These are phyloP conservation scores for Yueomyces sp. DNA, from an alignment of 805 yeast genomes.

Conservation along the genomic window DNA sequence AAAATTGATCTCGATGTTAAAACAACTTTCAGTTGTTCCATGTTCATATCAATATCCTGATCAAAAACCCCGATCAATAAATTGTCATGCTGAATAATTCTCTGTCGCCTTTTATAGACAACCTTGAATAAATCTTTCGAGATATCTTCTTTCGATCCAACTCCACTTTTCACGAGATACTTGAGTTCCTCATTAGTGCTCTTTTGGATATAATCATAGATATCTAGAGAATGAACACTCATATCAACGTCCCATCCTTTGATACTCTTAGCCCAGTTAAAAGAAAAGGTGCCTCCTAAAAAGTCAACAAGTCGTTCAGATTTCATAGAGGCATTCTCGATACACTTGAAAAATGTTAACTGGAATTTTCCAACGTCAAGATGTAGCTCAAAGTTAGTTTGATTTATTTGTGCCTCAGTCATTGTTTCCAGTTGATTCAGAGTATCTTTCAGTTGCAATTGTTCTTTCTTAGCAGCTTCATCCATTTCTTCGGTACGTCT, in stretches of 20 bases:
- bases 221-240: slow-evolving; percentile 45
- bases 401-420: slow-evolving; percentile 34
- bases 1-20: slow-evolving; percentile 67
- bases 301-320: slow-evolving; percentile 63
- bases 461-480: slow-evolving; percentile 10
- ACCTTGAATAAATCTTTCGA: slow-evolving; percentile 44
- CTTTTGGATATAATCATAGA: slow-evolving; percentile 64
- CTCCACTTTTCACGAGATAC: slow-evolving; percentile 48
- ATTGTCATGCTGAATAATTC: slow-evolving; percentile 42
- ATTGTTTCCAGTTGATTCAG: slow-evolving; percentile 24
- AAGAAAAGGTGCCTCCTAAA: slow-evolving; percentile 47
- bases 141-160: slow-evolving; percentile 6
- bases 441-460: slow-evolving; percentile 14
- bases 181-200: slow-evolving; percentile 40
- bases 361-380: slow-evolving; percentile 55
- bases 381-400: slow-evolving; percentile 57
- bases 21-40: slow-evolving; percentile 68
- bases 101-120: slow-evolving; percentile 42
- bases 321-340: slow-evolving; percentile 41
- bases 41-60: slow-evolving; percentile 54
- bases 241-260: slow-evolving; percentile 55
- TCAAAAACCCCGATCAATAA: slow-evolving; percentile 54
- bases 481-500: slow-evolving; percentile 1
- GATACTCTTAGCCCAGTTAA: slow-evolving; percentile 47
- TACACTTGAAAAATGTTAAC: slow-evolving; percentile 54